Percentiles rank a stretch among this genome's conserved stretches.
Evolutionary conservation across 257 asterid species (phyloP).

Genomic region (Dorcoceras hygrometricum): DNA sequence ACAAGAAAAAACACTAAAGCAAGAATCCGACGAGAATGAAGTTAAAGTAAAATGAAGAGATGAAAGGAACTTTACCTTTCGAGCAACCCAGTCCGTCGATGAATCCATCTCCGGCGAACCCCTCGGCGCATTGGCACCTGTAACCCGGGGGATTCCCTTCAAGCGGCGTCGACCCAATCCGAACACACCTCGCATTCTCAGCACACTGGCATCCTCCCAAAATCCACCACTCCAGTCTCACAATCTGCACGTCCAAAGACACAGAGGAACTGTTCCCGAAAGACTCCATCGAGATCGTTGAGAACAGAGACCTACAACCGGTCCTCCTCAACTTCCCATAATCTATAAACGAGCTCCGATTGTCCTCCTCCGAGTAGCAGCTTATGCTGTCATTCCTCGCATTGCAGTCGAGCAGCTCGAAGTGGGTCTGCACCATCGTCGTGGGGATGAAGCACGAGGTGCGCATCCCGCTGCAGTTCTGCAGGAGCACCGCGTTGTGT

Average conservation of each 20-base stretch:
- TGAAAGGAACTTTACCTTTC: slow-evolving; percentile 41
- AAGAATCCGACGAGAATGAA: not conserved
- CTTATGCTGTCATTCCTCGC: slow-evolving; percentile 35
- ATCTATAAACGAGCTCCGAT: slow-evolving; percentile 40
- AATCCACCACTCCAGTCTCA: slow-evolving; percentile 81
- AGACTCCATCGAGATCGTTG: slow-evolving; percentile 60
- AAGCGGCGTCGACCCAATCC: slow-evolving; percentile 33
- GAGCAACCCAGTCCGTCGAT: slow-evolving; percentile 66
- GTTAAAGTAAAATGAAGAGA: not conserved
- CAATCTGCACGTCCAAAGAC: slow-evolving; percentile 58
- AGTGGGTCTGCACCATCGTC: slow-evolving; percentile 60
- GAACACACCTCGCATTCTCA: slow-evolving; percentile 45
- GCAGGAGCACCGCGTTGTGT: slow-evolving; percentile 58
- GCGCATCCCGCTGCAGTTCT: slow-evolving; percentile 37
- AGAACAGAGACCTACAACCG: slow-evolving; percentile 49
- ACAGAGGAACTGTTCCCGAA: slow-evolving; percentile 41
- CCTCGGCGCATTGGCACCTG: slow-evolving; percentile 60
- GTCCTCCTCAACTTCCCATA: slow-evolving; percentile 29
- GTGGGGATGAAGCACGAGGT: slow-evolving; percentile 55
- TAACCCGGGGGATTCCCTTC: slow-evolving; percentile 33
- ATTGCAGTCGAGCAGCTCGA: slow-evolving; percentile 55
- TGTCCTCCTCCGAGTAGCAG: slow-evolving; percentile 61
- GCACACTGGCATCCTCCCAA: slow-evolving; percentile 59
- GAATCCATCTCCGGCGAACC: slow-evolving; percentile 77
- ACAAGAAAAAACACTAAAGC: not conserved